Percentiles rank a stretch among this genome's conserved stretches.
These are phyloP conservation scores for Candida pseudocylindracea DNA, from an alignment of 1,139 yeast species.

Conservation along the genomic window DNA sequence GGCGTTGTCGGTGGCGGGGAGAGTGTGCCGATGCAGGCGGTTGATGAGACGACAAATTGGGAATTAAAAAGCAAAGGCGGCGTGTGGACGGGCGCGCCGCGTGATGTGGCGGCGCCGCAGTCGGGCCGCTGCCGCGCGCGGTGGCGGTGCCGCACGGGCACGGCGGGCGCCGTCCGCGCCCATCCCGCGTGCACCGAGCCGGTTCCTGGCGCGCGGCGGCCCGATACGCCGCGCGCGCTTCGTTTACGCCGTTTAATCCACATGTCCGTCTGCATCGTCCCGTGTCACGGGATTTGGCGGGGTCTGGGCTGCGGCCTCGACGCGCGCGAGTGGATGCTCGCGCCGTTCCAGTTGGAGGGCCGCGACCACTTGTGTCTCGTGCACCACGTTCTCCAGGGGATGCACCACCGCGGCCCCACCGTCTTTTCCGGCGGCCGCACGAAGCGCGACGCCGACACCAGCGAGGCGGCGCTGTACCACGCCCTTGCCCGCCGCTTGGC, in stretches of 20 bases:
- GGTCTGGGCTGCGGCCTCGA: background rate
- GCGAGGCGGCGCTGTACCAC: slow-evolving; percentile 40
- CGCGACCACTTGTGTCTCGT: slow-evolving; percentile 42
- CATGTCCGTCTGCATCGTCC: background rate
- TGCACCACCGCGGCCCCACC: slow-evolving; percentile 12
- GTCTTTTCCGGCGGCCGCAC: slow-evolving; percentile 63
- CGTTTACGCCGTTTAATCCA: background rate
- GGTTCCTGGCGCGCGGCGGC: too few species aligned
- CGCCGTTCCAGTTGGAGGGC: slow-evolving; percentile 46
- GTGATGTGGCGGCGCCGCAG: too few species aligned
- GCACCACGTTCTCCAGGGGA: slow-evolving; percentile 29
- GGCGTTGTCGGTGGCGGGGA: too few species aligned
- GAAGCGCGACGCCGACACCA: slow-evolving; percentile 23
- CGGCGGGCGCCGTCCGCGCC: too few species aligned
- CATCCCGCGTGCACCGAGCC: too few species aligned
- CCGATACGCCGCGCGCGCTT: too few species aligned
- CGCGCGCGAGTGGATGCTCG: slow-evolving; percentile 34
- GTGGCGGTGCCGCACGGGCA: too few species aligned
- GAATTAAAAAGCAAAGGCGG: too few species aligned
- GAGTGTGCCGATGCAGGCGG: too few species aligned
- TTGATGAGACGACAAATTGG: too few species aligned
- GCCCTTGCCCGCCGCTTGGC: slow-evolving; percentile 9
- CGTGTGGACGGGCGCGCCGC: too few species aligned
- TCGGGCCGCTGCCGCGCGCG: too few species aligned
- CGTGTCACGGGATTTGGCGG: background rate